Evolutionary conservation across 495 filamentous ascomycete genomes (phyloP).

Genomic region (Aspergillus incahuasiensis): DNA sequence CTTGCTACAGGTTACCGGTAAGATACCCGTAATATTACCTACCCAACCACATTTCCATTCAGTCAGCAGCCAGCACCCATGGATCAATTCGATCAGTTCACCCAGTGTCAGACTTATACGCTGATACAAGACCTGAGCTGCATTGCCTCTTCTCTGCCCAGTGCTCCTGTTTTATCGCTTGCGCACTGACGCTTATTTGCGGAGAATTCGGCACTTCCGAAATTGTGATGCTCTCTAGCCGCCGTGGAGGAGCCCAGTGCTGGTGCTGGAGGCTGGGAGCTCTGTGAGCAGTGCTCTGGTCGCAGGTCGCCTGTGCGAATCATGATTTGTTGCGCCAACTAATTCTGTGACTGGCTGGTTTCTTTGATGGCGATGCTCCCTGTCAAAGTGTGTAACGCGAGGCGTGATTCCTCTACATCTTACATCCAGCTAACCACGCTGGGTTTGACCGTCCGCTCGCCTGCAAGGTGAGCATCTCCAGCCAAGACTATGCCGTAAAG

Average conservation of each 20-base stretch:
- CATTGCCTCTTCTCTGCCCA: not conserved
- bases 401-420: not conserved
- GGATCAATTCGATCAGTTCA: not conserved
- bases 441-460: not conserved
- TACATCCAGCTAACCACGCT: slow-evolving; percentile 4
- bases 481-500: not conserved
- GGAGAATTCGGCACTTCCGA: slow-evolving; percentile 12
- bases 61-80: slow-evolving; percentile 4
- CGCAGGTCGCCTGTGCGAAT: slow-evolving; percentile 17
- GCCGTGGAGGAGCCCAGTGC: slow-evolving; percentile 5
- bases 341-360: slow-evolving; percentile 15
- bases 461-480: slow-evolving; percentile 2
- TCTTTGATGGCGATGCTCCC: not conserved
- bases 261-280: not conserved
- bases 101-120: not conserved
- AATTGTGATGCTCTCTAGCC: slow-evolving; percentile 10
- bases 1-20: not conserved
- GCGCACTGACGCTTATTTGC: not conserved
- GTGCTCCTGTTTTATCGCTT: not conserved
- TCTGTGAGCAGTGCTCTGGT: slow-evolving; percentile 10
- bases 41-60: not conserved
- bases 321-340: slow-evolving; percentile 3
- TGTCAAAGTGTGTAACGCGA: slow-evolving; percentile 4
- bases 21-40: not conserved
- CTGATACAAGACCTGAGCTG: not conserved